Evolutionary conservation across 345 rosid genomes (phyloP), one percentile per base, ranked within the genome.

Genomic region (Eucalyptus sp.): DNA sequence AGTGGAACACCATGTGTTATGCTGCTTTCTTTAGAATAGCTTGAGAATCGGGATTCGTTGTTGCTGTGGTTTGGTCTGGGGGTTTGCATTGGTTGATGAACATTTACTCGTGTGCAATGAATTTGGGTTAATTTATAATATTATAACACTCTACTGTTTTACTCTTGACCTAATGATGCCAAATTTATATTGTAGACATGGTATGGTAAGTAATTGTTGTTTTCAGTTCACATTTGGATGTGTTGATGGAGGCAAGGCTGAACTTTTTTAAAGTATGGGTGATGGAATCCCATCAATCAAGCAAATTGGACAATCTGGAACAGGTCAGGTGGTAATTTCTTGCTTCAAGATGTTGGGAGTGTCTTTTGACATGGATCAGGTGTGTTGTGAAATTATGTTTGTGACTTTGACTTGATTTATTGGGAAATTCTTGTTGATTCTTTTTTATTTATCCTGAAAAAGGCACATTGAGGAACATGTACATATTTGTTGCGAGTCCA

Each of bases 301-400:
- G 96, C 76, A 98, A 98, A 93, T 62, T 95, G 94, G 99, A 98
- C 92, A 93, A n/a, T 97, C 97, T 7, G 97, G 98, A 88, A 97
- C 99, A 81, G 98, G 99, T 52, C 94, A 97, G 92, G 98, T 96
- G 89, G 98, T 97, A 24, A 94, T 98, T 84, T 94, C 99, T 89
- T 96, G 97, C 94, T 97, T 98, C 91, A 95, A 96, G 92, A 96
- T 94, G 90, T 91, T 95, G 90, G 99, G 97, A 62, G 99, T 96
- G 48, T 91, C 96, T 87, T 97, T 93, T 87, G 95, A 98, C 88
- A 92, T 92, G 96, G 94, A 95, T 88, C 90, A 95, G 96, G 99
- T 97, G 29, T n/a, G n/a, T 58, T 58, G 14, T 58, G 66, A 25
- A 58, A 10, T 58, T 25, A 58, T 10, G n/a, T 58, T 24, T 25